phyloP scores from a whole-genome alignment of 169 alveolate genomes.

The Plasmodium falciparum region DNA sequence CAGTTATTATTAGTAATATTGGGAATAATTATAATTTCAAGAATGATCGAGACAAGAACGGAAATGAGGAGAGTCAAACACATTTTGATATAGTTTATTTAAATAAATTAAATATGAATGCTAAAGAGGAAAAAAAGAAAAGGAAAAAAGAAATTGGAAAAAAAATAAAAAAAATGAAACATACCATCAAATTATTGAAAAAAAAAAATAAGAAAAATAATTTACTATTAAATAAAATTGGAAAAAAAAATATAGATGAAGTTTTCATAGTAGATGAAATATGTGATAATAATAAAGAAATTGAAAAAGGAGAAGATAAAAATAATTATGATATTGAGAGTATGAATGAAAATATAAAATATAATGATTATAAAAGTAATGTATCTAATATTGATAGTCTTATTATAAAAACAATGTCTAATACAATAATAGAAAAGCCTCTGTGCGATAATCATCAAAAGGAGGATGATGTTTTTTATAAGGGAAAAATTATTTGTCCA shows the following conservation, averaged over 20 bases:
- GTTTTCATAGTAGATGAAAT: background rate
- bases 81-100: conserved; percentile 60
- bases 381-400: too few species aligned
- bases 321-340: background rate
- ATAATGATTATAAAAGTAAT: too few species aligned
- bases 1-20: conserved; percentile 1
- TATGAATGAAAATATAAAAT: background rate
- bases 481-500: too few species aligned
- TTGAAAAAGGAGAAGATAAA: background rate
- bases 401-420: too few species aligned
- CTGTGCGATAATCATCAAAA: too few species aligned
- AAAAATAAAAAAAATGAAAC: too few species aligned
- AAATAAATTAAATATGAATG: conserved; percentile 27
- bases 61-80: conserved; percentile 2
- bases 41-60: background rate
- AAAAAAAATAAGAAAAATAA: background rate
- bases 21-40: background rate
- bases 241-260: conserved; percentile 6
- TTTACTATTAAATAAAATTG: background rate
- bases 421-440: too few species aligned
- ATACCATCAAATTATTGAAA: background rate
- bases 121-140: conserved; percentile 23
- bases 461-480: too few species aligned
- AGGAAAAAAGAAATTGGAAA: background rate
- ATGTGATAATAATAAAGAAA: background rate